Percentiles rank a stretch among this genome's conserved stretches.
Evolutionary conservation across 768 basidiomycete genomes (phyloP).

Genomic region (Hypholoma sublateritium): DNA sequence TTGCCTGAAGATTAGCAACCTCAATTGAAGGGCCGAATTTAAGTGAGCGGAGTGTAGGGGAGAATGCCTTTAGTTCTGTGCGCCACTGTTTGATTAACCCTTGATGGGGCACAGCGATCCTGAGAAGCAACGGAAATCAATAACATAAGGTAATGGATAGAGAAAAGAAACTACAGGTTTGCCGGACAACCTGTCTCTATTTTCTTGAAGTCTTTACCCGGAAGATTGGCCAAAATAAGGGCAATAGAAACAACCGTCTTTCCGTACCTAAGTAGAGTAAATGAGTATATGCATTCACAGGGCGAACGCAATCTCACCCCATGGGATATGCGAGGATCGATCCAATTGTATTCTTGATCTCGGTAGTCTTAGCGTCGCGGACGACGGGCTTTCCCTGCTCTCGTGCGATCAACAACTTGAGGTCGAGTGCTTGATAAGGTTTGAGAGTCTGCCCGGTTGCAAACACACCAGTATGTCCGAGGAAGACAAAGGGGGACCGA

Average conservation of each 20-base stretch:
- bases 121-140: not conserved
- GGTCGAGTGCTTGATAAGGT: not conserved
- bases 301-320: conserved; percentile 4
- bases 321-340: conserved; percentile 13
- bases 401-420: not conserved
- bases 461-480: not conserved
- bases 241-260: conserved; percentile 8
- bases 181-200: not conserved
- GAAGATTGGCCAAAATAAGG: conserved; percentile 2
- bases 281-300: too few species aligned
- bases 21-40: not conserved
- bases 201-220: not conserved
- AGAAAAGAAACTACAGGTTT: not conserved
- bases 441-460: not conserved
- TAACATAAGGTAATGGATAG: not conserved
- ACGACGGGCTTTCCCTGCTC: not conserved
- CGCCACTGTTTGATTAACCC: not conserved
- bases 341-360: conserved; percentile 10
- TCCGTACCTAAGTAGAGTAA: conserved; percentile 1
- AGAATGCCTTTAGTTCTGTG: not conserved
- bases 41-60: not conserved
- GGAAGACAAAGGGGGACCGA: not conserved
- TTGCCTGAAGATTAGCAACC: not conserved
- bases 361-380: not conserved
- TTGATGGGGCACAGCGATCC: not conserved